Percentiles rank a stretch among this genome's conserved stretches.
Evolutionary conservation across 2,329 filamentous ascomycete species (phyloP).

Genomic region (Alternaria infectoria): DNA sequence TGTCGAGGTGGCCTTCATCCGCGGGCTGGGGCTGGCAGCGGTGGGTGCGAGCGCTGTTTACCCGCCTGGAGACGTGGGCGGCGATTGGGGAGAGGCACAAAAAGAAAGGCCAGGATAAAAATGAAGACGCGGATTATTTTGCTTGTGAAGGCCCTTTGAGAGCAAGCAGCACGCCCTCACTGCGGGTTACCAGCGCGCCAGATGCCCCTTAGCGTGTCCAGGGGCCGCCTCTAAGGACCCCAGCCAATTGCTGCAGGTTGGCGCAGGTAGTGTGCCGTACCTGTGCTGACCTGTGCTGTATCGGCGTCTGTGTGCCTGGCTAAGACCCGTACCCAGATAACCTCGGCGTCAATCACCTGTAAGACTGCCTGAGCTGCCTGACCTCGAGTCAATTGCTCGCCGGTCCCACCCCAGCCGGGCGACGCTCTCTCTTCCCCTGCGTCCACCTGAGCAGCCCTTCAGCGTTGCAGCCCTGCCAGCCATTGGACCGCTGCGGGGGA

Average conservation of each 20-base stretch:
- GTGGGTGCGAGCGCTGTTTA: not conserved
- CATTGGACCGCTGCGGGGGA: not conserved
- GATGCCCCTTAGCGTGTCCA: constrained; percentile 17
- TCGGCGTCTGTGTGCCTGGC: constrained; percentile 2
- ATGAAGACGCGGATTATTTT: constrained; percentile 14
- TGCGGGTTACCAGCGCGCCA: constrained; percentile 13
- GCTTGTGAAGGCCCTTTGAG: constrained; percentile 9
- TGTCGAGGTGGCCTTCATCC: constrained; percentile 15
- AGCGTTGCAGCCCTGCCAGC: not conserved
- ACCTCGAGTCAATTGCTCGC: constrained; percentile 1
- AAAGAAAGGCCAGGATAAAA: not conserved
- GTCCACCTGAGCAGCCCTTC: not conserved
- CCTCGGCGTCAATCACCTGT: not conserved
- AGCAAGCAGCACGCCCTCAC: not conserved
- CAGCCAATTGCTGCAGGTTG: constrained; percentile 8
- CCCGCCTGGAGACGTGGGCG: not conserved
- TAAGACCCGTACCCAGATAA: not conserved
- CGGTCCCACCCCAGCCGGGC: not conserved
- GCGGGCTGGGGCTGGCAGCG: not conserved
- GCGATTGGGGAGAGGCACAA: not conserved
- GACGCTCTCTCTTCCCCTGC: not conserved
- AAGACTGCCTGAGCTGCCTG: not conserved
- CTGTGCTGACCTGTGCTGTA: not conserved
- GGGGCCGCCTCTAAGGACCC: constrained; percentile 9
- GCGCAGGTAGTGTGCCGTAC: not conserved